Base-by-base conservation (phyloP, 192 early-diverging fungal genomes). In the Entomortierella lignicola region DNA sequence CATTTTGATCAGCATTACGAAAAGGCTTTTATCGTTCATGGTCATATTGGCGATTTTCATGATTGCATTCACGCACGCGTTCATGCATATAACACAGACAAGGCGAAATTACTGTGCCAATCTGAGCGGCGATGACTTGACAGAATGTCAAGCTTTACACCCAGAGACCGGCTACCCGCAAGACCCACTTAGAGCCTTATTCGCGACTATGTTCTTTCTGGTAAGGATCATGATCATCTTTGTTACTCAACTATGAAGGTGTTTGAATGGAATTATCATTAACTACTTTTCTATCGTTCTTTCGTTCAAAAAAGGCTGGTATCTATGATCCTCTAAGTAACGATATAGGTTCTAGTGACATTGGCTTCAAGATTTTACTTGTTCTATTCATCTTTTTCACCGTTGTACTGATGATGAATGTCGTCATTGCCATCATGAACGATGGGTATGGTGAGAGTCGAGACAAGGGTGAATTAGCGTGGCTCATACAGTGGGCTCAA, bases 1-100 rank as follows among this genome's bases (percentile, higher is more conserved):
- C 52, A 69, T 77, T 21, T 58, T 77, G 21, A 23, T 77, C 20
- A 77, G 63, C 27, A 77, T 77, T 21, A 50, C 66, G 1, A 30
- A 43, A 0, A 69, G 48, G n/a, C 63, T 69, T 21, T 17, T 52
- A 25, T 77, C 66, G 74, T 77, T 77, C 55, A 27, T 66, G 13
- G 37, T 64, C 23, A 47, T 77, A 30, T 77, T 77, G 18, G 54
- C 11, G 4, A 43, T 77, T 0, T 57, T 69, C 66, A 17, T 77
- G 11, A 10, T 77, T 30, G 41, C 52, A 18, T 77, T 77, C 66
- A 77, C 74, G 2, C 66, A 77, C 20, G 60, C 66, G 0, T 27
- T 77, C 1, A 37, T 77, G 23, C 74, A 77, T 21, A 15, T 77
- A 26, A 8, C 27, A n/a, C 60, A 32, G 13, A 13, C 47, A 17